Evolutionary conservation across 306 rosid genomes (phyloP), one percentile per base, ranked within the genome.

Genomic region (Gastrolobium villosum): DNA sequence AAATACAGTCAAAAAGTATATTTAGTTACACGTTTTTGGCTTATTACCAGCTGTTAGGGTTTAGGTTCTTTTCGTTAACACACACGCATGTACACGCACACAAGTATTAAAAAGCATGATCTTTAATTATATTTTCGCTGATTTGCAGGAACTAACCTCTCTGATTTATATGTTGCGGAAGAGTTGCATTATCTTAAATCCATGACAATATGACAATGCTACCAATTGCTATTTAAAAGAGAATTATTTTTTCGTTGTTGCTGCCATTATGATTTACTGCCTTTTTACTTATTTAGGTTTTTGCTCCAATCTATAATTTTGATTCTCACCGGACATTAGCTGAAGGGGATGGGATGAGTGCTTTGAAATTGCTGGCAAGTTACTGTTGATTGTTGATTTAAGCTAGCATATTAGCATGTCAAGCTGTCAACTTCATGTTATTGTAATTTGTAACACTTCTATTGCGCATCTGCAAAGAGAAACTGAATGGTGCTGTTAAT

Each of bases 101-200:
- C 28, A 0, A 0, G 1, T 3, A 20, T 50, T 9, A 6, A 45
- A 43, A 34, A 32, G 41, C 57, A 32, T 30, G 39, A 3, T 55
- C 15, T 41, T 4, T 5, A 59, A 2, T 46, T 74, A 10, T 43
- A 63, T 32, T 52, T 55, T 20, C 14, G 30, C 39, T 48, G 45
- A 63, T 71, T 56, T 64, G 50, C 79, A 31, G 60, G 50, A 82
- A 9, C 45, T 59, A 39, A 65, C 28, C 66, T 59, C 55, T 50
- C 10, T 66, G 44, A 76, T 82, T 48, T 56, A 41, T 63, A 36
- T 64, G 20, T 39, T 46, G 80, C 70, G 55, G 75, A 65, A 53
- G 74, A 49, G 10, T 20, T 69, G 28, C 10, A 8, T 43, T 57
- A 10, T 48, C 7, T 13, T 46, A 39, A 28, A 66, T 65, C 10